These are phyloP conservation scores for Yamadazyma olivae DNA, from an alignment of 805 yeast genomes.

Conservation along the genomic window DNA sequence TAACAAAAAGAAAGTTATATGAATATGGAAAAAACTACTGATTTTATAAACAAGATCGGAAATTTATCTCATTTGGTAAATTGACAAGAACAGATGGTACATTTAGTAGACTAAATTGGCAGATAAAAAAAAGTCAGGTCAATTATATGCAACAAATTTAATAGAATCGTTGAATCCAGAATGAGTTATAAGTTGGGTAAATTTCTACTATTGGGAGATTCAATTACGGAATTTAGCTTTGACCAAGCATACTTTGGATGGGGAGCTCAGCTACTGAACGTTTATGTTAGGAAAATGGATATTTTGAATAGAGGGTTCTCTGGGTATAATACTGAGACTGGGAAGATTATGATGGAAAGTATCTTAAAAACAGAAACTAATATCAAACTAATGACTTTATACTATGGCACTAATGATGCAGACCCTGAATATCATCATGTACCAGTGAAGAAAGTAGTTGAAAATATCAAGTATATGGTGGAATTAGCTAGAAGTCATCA, in stretches of 20 bases:
- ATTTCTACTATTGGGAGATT: conserved; percentile 65
- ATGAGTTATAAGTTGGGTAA: background rate
- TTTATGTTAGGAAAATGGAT: conserved; percentile 61
- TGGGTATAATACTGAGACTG: conserved; percentile 74
- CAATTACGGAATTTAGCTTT: conserved; percentile 57
- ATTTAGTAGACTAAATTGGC: too few species aligned
- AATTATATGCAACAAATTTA: too few species aligned
- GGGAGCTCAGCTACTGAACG: conserved; percentile 47
- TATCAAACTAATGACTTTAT: conserved; percentile 51
- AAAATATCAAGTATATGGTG: conserved; percentile 47
- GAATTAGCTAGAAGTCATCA: conserved; percentile 34
- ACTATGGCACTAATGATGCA: conserved; percentile 80
- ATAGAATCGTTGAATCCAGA: too few species aligned
- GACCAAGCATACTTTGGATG: conserved; percentile 40
- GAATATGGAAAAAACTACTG: too few species aligned
- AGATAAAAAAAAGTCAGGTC: too few species aligned
- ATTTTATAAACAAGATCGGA: too few species aligned
- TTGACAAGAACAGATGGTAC: too few species aligned
- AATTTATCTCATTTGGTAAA: too few species aligned
- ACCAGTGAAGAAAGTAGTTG: conserved; percentile 43
- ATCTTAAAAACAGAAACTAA: conserved; percentile 44
- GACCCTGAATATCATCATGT: conserved; percentile 38
- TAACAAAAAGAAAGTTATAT: too few species aligned
- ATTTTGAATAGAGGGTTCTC: conserved; percentile 70
- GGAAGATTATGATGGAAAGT: conserved; percentile 30